Percentiles rank a stretch among this genome's conserved stretches.
These are phyloP conservation scores for Calonectria crousiana DNA, from an alignment of 2,329 filamentous ascomycete species.

Conservation along the genomic window DNA sequence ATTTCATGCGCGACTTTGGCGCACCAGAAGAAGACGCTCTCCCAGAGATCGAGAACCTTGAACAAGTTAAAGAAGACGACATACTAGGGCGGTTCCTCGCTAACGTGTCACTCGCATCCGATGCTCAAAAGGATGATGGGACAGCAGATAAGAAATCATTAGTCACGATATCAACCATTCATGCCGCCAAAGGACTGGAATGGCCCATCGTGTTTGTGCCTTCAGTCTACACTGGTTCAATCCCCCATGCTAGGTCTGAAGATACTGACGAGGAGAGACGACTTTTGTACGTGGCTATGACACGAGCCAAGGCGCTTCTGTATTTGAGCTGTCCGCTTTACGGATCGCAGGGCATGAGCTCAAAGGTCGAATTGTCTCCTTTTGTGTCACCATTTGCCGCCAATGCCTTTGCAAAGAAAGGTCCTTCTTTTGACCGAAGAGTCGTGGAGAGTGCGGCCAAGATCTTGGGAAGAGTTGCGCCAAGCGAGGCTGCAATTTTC, in stretches of 20 bases:
- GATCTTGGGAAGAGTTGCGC: constrained; percentile 75
- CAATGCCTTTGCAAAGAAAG: constrained; percentile 65
- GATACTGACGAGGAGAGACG: constrained; percentile 89
- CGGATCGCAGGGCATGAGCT: constrained; percentile 68
- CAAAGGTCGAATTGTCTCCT: constrained; percentile 75
- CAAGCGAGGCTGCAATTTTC: constrained; percentile 67
- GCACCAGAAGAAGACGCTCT: constrained; percentile 66
- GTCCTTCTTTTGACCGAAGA: constrained; percentile 75
- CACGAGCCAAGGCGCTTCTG: constrained; percentile 85
- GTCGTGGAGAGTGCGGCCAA: constrained; percentile 75
- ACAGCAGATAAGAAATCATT: constrained; percentile 68
- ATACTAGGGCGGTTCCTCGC: constrained; percentile 84
- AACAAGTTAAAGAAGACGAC: constrained; percentile 75
- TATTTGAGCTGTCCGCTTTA: constrained; percentile 86
- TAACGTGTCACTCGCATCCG: constrained; percentile 88
- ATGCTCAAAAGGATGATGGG: constrained; percentile 75
- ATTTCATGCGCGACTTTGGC: constrained; percentile 68
- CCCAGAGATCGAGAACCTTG: constrained; percentile 77
- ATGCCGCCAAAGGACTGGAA: constrained; percentile 94
- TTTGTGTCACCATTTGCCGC: constrained; percentile 72
- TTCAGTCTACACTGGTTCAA: constrained; percentile 88
- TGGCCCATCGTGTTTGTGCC: constrained; percentile 97
- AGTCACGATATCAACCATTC: constrained; percentile 95
- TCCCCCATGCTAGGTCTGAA: constrained; percentile 88
- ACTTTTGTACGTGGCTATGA: constrained; percentile 96